Percentiles rank a stretch among this genome's conserved stretches.
These are phyloP conservation scores for Phaseolus lunatus DNA, from an alignment of 306 rosid genomes.

Conservation along the genomic window DNA sequence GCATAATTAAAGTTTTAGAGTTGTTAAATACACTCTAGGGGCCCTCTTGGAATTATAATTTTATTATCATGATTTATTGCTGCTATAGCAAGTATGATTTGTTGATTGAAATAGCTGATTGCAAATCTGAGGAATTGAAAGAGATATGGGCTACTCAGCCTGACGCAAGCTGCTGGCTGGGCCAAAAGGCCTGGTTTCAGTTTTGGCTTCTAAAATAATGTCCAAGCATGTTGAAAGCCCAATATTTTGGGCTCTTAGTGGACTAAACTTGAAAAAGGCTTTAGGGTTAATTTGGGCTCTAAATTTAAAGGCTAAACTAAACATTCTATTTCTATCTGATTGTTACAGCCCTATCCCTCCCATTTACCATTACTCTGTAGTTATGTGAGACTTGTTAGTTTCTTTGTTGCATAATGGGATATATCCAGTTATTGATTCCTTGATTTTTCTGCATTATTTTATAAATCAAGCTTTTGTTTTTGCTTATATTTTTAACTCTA, in stretches of 20 bases:
- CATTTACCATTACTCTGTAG: not conserved
- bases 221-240: not conserved
- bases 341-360: not conserved
- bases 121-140: not conserved
- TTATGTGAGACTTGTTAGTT: not conserved
- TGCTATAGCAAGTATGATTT: not conserved
- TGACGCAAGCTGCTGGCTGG: not conserved
- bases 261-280: not conserved
- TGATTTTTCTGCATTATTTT: slow-evolving; percentile 31
- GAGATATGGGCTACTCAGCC: not conserved
- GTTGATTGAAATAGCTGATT: not conserved
- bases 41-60: slow-evolving; percentile 1
- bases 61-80: not conserved
- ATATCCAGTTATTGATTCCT: not conserved
- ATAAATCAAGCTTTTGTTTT: slow-evolving; percentile 9
- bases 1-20: no score
- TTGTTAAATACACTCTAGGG: not conserved
- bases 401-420: slow-evolving; percentile 19
- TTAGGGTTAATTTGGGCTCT: not conserved
- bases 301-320: not conserved
- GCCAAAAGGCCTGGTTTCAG: not conserved
- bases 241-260: not conserved
- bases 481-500: slow-evolving; percentile 35
- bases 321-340: not conserved
- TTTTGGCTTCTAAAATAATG: not conserved